phyloP scores from a whole-genome alignment of 257 asterid species.

The Capsicum pubescens region DNA sequence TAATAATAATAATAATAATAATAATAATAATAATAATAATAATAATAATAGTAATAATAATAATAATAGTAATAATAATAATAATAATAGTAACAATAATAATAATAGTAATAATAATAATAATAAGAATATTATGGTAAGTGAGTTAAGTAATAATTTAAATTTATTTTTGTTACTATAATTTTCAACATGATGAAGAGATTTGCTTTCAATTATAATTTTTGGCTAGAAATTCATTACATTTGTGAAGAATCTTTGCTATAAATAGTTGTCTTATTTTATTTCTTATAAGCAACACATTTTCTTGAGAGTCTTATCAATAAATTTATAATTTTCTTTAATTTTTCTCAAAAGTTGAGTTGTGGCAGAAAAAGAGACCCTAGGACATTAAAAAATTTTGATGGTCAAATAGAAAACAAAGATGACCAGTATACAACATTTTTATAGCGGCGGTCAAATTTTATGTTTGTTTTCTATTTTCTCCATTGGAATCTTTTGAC shows the following conservation, averaged over 20 bases:
- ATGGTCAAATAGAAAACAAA: constrained; percentile 31
- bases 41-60: no score
- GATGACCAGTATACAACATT: no score
- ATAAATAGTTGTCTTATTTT: not conserved
- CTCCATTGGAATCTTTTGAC: no score
- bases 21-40: no score
- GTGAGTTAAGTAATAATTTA: not conserved
- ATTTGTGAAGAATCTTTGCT: no score
- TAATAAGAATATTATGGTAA: not conserved
- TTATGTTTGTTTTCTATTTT: no score
- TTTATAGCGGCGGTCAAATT: no score
- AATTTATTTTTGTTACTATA: not conserved
- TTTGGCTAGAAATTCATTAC: not conserved
- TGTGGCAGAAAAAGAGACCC: constrained; percentile 31
- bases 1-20: no score
- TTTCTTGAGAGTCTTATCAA: not conserved
- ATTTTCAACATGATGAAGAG: not conserved
- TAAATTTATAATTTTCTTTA: not conserved
- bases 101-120: no score
- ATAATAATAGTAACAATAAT: no score
- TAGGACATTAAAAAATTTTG: constrained; percentile 44
- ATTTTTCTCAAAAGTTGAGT: not conserved
- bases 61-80: no score
- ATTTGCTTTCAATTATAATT: not conserved
- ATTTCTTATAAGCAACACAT: not conserved